Conservation (phyloP, 2,329 filamentous ascomycete species). For the Stagonosporopsis vannaccii region DNA sequence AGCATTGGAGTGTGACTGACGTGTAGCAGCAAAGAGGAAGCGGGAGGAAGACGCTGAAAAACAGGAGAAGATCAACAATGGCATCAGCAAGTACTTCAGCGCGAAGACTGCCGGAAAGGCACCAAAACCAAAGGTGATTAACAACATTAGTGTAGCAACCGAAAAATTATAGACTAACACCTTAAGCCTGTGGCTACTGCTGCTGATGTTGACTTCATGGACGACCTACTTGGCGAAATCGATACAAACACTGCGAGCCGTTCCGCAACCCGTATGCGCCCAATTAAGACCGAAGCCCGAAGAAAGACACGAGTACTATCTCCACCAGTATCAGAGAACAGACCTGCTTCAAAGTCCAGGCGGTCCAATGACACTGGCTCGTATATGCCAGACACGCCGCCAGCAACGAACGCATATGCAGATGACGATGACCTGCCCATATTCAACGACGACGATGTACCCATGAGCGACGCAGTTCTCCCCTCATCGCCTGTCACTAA, state of each 20-base stretch:
- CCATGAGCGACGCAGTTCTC: constrained; percentile 79
- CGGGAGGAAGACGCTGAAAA: constrained; percentile 86
- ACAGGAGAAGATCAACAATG: constrained; percentile 85
- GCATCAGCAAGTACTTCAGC: constrained; percentile 94
- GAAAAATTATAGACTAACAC: constrained; percentile 27
- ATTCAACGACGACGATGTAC: constrained; percentile 68
- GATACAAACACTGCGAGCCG: constrained; percentile 75
- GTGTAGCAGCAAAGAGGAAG: constrained; percentile 75
- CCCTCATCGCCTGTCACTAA: constrained; percentile 88
- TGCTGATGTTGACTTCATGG: constrained; percentile 88
- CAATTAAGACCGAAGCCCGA: constrained; percentile 76
- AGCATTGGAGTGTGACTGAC: constrained; percentile 21
- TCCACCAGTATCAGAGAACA: constrained; percentile 66
- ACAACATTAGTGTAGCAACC: background rate
- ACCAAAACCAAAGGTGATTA: constrained; percentile 79
- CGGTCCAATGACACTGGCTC: constrained; percentile 49
- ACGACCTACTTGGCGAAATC: constrained; percentile 83
- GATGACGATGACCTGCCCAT: constrained; percentile 66
- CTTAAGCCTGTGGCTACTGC: constrained; percentile 76
- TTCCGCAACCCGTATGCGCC: constrained; percentile 62
- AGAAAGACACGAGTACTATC: constrained; percentile 83
- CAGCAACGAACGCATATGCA: constrained; percentile 51
- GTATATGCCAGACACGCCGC: constrained; percentile 54
- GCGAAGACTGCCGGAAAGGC: constrained; percentile 70
- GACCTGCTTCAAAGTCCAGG: constrained; percentile 33